phyloP scores from a whole-genome alignment of 805 yeast species.

The Phaffomyces opuntiae region DNA sequence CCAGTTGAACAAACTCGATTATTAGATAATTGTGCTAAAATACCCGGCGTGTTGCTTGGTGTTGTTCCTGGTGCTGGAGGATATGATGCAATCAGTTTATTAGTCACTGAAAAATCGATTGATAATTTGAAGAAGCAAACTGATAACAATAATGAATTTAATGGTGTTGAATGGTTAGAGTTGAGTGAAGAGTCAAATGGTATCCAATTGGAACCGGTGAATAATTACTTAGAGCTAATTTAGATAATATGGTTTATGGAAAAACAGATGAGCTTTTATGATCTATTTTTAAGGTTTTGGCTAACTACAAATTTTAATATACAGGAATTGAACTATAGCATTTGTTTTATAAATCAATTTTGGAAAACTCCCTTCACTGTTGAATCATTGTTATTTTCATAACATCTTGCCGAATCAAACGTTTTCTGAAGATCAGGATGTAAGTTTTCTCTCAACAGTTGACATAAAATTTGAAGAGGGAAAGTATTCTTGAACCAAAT shows the following conservation, averaged over 20 bases:
- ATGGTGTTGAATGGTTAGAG: slow-evolving; percentile 59
- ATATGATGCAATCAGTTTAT: slow-evolving; percentile 79
- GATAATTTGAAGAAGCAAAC: slow-evolving; percentile 26
- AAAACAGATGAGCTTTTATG: background rate
- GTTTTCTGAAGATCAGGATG: background rate
- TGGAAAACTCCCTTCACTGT: background rate
- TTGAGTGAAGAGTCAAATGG: slow-evolving; percentile 59
- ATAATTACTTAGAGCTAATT: slow-evolving; percentile 16
- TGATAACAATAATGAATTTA: slow-evolving; percentile 25
- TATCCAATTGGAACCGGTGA: slow-evolving; percentile 38
- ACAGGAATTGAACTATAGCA: too few relatives aligned
- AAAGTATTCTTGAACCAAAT: background rate
- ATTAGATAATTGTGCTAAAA: slow-evolving; percentile 46
- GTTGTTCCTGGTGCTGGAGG: slow-evolving; percentile 99
- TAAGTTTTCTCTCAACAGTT: background rate
- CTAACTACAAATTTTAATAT: too few relatives aligned
- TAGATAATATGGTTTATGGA: background rate
- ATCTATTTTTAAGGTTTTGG: background rate
- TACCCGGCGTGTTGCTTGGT: slow-evolving; percentile 85
- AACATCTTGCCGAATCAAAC: background rate
- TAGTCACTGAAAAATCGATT: slow-evolving; percentile 45
- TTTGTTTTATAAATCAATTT: too few relatives aligned
- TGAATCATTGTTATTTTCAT: background rate
- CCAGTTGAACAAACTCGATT: slow-evolving; percentile 70
- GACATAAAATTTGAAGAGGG: background rate